phyloP scores from a whole-genome alignment of 2,329 filamentous ascomycete species.

The Fusarium sambucinum region DNA sequence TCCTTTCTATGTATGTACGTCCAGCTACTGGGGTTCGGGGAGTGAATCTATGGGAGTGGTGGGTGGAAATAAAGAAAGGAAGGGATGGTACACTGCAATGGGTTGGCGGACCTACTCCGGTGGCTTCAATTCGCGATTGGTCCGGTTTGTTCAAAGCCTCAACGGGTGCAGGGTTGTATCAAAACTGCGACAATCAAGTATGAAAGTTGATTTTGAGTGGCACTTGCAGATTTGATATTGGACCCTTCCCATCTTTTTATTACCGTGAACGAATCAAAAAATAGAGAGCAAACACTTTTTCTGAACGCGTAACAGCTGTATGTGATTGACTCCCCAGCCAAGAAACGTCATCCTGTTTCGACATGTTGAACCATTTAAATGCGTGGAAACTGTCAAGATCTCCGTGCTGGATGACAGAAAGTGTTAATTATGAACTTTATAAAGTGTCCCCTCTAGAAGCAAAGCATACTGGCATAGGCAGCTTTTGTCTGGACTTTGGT shows the following conservation, averaged over 20 bases:
- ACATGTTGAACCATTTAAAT: not conserved
- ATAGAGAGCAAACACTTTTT: not conserved
- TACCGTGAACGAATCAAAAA: constrained; percentile 2
- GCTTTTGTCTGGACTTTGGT: not conserved
- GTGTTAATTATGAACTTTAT: not conserved
- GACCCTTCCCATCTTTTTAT: not conserved
- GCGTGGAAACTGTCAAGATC: not conserved
- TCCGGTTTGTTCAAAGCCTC: not conserved
- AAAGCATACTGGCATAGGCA: not conserved
- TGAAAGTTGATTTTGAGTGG: constrained; percentile 1
- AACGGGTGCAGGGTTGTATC: not conserved
- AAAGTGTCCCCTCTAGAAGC: not conserved
- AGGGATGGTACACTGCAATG: not conserved
- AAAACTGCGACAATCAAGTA: not conserved
- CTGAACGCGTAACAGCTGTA: not conserved
- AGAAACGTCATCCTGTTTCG: constrained; percentile 20
- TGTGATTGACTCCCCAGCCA: not conserved
- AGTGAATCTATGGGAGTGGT: constrained; percentile 4
- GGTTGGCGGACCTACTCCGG: constrained; percentile 6
- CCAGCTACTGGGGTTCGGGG: constrained; percentile 3
- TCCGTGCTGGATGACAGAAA: not conserved
- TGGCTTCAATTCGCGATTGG: not conserved
- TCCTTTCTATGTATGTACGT: not conserved
- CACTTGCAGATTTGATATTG: not conserved
- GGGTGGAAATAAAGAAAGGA: constrained; percentile 10